These are phyloP conservation scores for Euptelea pleiosperma DNA, from an alignment of 164 flowering plant genomes.

Conservation along the genomic window DNA sequence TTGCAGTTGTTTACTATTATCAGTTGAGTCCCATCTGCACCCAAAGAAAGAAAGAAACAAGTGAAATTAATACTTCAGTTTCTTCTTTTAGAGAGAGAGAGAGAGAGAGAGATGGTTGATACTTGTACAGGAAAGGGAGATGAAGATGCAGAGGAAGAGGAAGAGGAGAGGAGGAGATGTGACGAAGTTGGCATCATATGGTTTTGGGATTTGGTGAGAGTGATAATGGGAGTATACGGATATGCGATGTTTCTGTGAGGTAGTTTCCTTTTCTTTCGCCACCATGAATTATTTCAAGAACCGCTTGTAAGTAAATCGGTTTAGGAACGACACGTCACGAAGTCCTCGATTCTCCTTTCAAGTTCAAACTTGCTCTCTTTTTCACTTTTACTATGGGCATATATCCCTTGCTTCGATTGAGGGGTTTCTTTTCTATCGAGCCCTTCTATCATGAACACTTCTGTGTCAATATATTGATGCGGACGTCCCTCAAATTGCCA, in stretches of 20 bases:
- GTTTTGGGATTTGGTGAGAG: slow-evolving; percentile 3
- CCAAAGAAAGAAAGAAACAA: slow-evolving; percentile 3
- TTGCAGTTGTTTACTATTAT: slow-evolving; percentile 64
- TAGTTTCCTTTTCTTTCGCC: slow-evolving; percentile 1
- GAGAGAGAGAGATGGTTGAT: too few relatives aligned
- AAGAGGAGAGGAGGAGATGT: slow-evolving; percentile 15
- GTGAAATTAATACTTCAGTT: background rate
- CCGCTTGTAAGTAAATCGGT: slow-evolving; percentile 7
- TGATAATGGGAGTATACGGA: too few relatives aligned
- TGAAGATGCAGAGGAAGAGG: slow-evolving; percentile 5
- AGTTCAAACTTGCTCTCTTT: too few relatives aligned
- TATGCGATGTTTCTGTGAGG: too few relatives aligned
- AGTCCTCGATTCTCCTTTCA: too few relatives aligned
- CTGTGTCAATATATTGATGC: too few relatives aligned
- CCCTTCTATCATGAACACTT: too few relatives aligned
- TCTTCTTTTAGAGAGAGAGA: background rate
- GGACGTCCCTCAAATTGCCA: too few relatives aligned
- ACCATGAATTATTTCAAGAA: slow-evolving; percentile 1
- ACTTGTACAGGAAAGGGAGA: background rate
- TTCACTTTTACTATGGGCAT: too few relatives aligned
- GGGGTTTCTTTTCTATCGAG: too few relatives aligned
- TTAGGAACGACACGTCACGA: too few relatives aligned
- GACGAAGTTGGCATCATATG: slow-evolving; percentile 23
- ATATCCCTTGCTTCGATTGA: too few relatives aligned
- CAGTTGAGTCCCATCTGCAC: slow-evolving; percentile 64